Evolutionary conservation across 495 filamentous ascomycete species (phyloP), one percentile per base, ranked within the genome.

Genomic region (Neurospora sp.): DNA sequence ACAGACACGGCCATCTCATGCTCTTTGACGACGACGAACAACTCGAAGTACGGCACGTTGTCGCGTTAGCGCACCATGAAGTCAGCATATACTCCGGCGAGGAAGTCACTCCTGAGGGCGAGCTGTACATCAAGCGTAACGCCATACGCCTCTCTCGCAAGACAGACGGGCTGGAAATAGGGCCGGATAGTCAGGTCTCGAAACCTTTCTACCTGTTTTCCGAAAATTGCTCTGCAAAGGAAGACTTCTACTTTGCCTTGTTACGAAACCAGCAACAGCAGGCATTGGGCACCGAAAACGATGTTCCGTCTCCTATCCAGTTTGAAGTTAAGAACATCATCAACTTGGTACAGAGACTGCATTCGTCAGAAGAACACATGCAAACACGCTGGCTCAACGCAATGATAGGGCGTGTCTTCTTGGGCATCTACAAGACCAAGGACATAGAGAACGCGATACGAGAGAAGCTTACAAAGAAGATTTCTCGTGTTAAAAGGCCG

Each of bases 361-460:
- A 99, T 81, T 95, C 94, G 0, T 94, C 93, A 11, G 95, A 97
- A 81, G 93, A 97, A 71, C 92, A 96, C 75, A 79, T 96, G 75
- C 93, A 97, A 80, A 97, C 94, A 12, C 88, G 95, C 70, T 98
- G 96, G 93, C 88, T 98, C 74, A 98, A 99, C 84, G 96, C 93
- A 16, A 85, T 98, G 73, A 85, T 97, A 46, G 93, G 95, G 14
- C 88, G 96, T 66, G 78, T 97, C 49, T 99, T 98, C 79, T 86
- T 99, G 38, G 92, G 91, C 14, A 76, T 98, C 38, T 94, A 98
- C 81, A 92, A 91, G 79, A 98, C 95, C 0, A 86, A 89, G 40
- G 89, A 95, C 66, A 81, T 97, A 69, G 92, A 98, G 79, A 87
- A 91, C 71, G 87, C 92, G 71, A 85, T 99, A 39, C 87, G 90